Percentiles rank a stretch among this genome's conserved stretches.
Conservation (phyloP, 352 stramenopile species). For the Phytophthora fragariae region DNA sequence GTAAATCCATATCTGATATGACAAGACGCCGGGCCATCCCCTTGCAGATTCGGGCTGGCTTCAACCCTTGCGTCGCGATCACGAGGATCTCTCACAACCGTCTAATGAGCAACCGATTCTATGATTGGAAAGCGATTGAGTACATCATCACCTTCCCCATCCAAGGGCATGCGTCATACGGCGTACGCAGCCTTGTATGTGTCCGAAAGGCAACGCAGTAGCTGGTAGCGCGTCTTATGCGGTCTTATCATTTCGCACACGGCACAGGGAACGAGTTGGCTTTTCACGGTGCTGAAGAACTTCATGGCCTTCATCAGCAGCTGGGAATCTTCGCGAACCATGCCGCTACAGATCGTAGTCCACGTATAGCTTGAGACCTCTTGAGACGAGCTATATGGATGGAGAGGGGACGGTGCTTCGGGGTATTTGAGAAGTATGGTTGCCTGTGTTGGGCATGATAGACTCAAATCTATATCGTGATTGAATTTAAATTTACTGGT, state of each 20-base stretch:
- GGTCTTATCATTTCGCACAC: background rate
- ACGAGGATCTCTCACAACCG: background rate
- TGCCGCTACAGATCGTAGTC: background rate
- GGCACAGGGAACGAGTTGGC: slow-evolving; percentile 1
- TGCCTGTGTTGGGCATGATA: too few relatives aligned
- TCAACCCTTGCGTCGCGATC: slow-evolving; percentile 5
- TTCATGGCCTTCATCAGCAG: slow-evolving; percentile 13
- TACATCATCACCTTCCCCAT: background rate
- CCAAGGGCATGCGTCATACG: too few relatives aligned
- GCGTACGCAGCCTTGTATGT: slow-evolving; percentile 1
- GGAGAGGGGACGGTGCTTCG: too few relatives aligned
- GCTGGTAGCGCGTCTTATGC: slow-evolving; percentile 10
- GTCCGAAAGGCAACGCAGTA: background rate
- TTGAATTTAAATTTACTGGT: too few relatives aligned
- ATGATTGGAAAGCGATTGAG: background rate
- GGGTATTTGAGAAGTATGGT: too few relatives aligned
- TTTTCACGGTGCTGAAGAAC: background rate
- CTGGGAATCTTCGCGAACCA: slow-evolving; percentile 1
- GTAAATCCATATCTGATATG: background rate
- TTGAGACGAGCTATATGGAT: too few relatives aligned
- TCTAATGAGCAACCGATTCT: background rate
- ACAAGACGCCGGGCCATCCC: background rate
- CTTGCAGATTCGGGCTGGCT: background rate
- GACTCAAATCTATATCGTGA: too few relatives aligned
- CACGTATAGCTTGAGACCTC: background rate